Evolutionary conservation across 2,329 filamentous ascomycete genomes (phyloP), one percentile per base, ranked within the genome.

Genomic region (Pestalotiopsis sp.): DNA sequence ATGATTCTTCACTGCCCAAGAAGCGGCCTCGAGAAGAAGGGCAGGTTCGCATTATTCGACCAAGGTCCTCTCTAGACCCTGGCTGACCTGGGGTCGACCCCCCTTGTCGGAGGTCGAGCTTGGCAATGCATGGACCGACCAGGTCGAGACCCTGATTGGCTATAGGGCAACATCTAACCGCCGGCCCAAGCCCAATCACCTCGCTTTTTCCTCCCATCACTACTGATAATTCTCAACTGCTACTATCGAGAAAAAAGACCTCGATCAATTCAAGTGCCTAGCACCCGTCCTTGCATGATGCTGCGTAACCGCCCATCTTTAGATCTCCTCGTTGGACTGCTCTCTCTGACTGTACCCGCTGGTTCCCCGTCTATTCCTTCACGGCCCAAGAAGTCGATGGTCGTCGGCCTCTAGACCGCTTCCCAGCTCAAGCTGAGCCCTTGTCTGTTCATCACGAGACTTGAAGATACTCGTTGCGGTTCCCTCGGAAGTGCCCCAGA

Each of bases 391-490:
- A 69, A 69, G 71, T 38, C 64, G 69, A 68, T 70, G 68, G 69
- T 67, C 38, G n/a, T 67, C 61, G 40, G 41, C 58, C 68, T 71
- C 70, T 74, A 72, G 71, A 12, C 66, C 71, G 69, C 56, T 66
- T 73, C 73, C 68, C 67, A 72, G 72, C 62, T 45, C 41, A 45
- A 45, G 4, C 13, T 6, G 65, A 71, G 65, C 60, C 69, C 71
- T 70, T 70, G 27, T 70, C 72, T 76, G 74, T 75, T 73, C 73
- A 76, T 77, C 74, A 77, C 76, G 76, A 70, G 71, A 74, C 71
- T 69, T 70, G 68, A 66, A 64, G 57, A 68, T 74, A 73, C 71
- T 73, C 72, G 31, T 72, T 69, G 69, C 64, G 66, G 68, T 71
- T 68, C 68, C 68, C 69, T 65, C 58, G 60, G 60, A 64, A 38